These are phyloP conservation scores for Albugo candida DNA, from an alignment of 352 stramenopile species.

Conservation along the genomic window DNA sequence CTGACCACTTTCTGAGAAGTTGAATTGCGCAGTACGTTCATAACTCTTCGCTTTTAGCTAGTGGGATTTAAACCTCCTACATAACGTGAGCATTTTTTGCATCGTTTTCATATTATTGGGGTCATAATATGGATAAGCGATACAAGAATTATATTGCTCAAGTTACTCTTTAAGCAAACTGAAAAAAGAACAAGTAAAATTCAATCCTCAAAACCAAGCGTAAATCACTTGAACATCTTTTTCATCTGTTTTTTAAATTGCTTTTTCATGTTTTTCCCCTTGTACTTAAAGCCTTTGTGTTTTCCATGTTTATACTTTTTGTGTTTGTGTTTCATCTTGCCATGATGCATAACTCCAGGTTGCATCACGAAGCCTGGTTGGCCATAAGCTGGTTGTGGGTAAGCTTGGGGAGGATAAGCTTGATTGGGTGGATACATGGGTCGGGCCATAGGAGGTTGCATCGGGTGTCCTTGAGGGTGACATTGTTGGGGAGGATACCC, in stretches of 20 bases:
- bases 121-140: too few relatives aligned
- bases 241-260: slow-evolving; percentile 2
- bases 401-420: slow-evolving; percentile 9
- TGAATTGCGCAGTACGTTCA: too few relatives aligned
- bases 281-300: slow-evolving; percentile 8
- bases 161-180: too few relatives aligned
- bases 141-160: too few relatives aligned
- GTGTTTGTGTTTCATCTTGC: slow-evolving; percentile 4
- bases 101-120: too few relatives aligned
- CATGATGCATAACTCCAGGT: slow-evolving; percentile 12
- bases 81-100: too few relatives aligned
- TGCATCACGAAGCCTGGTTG: slow-evolving; percentile 12
- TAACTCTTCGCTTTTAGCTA: too few relatives aligned
- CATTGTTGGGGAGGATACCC: slow-evolving; percentile 14
- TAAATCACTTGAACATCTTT: slow-evolving; percentile 1
- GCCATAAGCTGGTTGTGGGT: slow-evolving; percentile 9
- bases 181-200: too few relatives aligned
- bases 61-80: too few relatives aligned
- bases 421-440: slow-evolving; percentile 7
- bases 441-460: neutral
- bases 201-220: too few relatives aligned
- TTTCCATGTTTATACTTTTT: slow-evolving; percentile 8
- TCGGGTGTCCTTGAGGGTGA: slow-evolving; percentile 9
- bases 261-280: slow-evolving; percentile 8
- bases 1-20: too few relatives aligned